Evolutionary conservation across 371 early-diverging fungal genomes (phyloP).

Genomic region (Umbelopsis sp.): DNA sequence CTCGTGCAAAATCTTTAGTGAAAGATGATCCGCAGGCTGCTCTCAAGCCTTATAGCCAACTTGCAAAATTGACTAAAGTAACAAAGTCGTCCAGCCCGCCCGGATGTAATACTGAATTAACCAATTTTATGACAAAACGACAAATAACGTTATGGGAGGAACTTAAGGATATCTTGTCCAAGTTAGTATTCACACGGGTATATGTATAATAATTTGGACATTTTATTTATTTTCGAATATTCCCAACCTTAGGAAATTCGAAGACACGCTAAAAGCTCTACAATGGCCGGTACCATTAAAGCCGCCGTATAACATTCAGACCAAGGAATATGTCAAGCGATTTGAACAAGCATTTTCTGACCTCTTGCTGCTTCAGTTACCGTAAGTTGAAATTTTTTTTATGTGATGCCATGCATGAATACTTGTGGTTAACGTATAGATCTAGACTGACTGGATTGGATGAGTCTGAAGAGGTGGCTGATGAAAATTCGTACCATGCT

Average conservation of each 20-base stretch:
- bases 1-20: constrained; percentile 37
- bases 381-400: constrained; percentile 31
- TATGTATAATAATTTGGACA: too few species aligned
- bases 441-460: constrained; percentile 19
- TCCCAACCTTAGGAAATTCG: constrained; percentile 43
- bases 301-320: constrained; percentile 43
- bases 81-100: constrained; percentile 31
- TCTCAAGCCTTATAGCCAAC: constrained; percentile 43
- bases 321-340: constrained; percentile 34
- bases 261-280: constrained; percentile 44
- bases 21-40: constrained; percentile 41
- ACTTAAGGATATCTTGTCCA: constrained; percentile 40
- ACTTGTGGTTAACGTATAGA: constrained; percentile 16
- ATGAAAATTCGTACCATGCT: background rate
- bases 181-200: constrained; percentile 29
- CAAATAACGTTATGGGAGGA: constrained; percentile 41
- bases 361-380: constrained; percentile 44
- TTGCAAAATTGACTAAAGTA: constrained; percentile 37
- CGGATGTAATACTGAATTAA: constrained; percentile 19
- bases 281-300: constrained; percentile 58
- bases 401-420: constrained; percentile 19
- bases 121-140: background rate
- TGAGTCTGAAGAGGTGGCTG: background rate
- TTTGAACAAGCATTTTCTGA: constrained; percentile 51
- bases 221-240: background rate